Conservation (phyloP, 140 eudicot species). For the Cichorium intybus region DNA sequence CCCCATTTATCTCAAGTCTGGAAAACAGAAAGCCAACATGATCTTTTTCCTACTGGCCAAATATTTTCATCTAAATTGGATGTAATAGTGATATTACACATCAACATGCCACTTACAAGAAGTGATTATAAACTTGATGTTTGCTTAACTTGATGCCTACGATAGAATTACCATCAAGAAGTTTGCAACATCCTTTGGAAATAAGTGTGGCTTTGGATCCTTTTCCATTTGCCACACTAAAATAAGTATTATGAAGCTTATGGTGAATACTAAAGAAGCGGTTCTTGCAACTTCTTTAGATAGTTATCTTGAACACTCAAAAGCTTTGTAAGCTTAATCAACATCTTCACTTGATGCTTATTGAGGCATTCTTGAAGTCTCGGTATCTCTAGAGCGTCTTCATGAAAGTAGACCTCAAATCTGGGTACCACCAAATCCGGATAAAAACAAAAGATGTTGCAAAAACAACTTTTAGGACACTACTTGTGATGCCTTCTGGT, state of each 20-base stretch:
- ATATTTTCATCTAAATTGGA: conserved; percentile 3
- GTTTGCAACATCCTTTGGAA: conserved; percentile 8
- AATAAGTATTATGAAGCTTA: conserved; percentile 10
- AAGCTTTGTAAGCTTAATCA: neutral
- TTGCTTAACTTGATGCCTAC: conserved; percentile 8
- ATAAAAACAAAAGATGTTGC: too few relatives aligned
- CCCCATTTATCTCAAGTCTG: conserved; percentile 16
- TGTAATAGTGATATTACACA: conserved; percentile 8
- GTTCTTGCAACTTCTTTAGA: neutral
- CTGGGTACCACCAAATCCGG: too few relatives aligned
- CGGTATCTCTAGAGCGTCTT: too few relatives aligned
- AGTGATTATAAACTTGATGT: conserved; percentile 11
- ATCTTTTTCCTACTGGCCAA: conserved; percentile 14
- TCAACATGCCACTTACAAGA: neutral
- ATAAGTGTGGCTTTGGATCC: neutral
- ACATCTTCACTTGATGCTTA: conserved; percentile 8
- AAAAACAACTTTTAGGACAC: too few relatives aligned
- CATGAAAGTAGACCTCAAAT: too few relatives aligned
- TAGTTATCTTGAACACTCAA: conserved; percentile 5
- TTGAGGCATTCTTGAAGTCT: too few relatives aligned
- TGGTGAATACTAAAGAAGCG: conserved; percentile 4
- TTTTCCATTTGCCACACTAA: neutral
- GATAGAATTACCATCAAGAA: neutral
- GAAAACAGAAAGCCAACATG: conserved; percentile 24
- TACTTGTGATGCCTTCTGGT: too few relatives aligned